Conservation (phyloP, 2,329 filamentous ascomycete genomes). For the Mycosphaerella sp. region DNA sequence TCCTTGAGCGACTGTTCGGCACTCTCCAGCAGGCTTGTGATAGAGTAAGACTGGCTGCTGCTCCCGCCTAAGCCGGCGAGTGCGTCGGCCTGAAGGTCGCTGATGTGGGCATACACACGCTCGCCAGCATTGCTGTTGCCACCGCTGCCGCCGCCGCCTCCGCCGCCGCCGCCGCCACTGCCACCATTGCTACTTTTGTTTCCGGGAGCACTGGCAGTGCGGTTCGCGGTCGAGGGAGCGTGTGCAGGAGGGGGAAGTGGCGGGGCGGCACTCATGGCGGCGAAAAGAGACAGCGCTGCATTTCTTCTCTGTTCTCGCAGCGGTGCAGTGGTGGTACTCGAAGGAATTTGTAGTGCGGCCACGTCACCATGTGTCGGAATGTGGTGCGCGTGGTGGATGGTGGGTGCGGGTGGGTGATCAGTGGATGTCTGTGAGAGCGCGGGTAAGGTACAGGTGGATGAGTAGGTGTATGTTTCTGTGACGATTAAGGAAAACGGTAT, state of each 20-base stretch:
- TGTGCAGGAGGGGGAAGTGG: background rate
- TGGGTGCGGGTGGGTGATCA: no score
- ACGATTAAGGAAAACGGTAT: no score
- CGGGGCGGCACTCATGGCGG: constrained; percentile 13
- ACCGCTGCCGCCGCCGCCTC: background rate
- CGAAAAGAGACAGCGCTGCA: constrained; percentile 1
- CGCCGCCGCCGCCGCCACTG: background rate
- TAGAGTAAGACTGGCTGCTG: constrained; percentile 13
- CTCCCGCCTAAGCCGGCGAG: constrained; percentile 30
- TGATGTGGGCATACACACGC: constrained; percentile 35
- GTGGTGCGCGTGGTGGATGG: no score
- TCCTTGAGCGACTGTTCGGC: constrained; percentile 39
- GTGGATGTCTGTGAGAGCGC: no score
- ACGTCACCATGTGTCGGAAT: no score
- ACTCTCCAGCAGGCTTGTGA: constrained; percentile 35
- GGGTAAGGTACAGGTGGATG: no score
- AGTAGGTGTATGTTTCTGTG: no score
- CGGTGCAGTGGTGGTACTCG: no score
- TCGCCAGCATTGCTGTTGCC: constrained; percentile 21
- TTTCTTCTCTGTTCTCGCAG: background rate
- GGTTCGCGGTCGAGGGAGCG: background rate
- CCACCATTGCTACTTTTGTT: background rate
- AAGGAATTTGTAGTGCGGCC: no score
- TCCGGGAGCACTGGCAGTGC: background rate
- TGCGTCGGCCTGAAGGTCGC: constrained; percentile 40